Evolutionary conservation across 192 early-diverging fungal species (phyloP).

Genomic region (Chytriomyces sp.): DNA sequence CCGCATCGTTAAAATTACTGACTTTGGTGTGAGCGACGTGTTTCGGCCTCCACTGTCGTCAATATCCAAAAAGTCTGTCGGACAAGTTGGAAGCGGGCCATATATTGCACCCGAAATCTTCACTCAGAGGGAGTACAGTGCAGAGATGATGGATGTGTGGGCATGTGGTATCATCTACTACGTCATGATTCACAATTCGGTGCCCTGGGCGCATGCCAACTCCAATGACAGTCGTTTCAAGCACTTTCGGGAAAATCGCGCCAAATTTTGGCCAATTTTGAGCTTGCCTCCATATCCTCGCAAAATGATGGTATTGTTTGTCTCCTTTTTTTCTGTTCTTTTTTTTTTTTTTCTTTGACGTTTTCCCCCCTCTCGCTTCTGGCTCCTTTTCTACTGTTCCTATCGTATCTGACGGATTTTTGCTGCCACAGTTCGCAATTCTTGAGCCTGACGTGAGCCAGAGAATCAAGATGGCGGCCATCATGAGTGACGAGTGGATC

Average conservation of each 20-base stretch:
- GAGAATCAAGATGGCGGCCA: constrained; percentile 70
- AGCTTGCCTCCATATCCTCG: constrained; percentile 64
- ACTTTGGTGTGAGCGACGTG: constrained; percentile 96
- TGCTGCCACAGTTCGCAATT: constrained; percentile 61
- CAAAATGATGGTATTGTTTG: constrained; percentile 64
- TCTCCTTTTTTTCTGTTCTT: background rate
- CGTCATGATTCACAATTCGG: constrained; percentile 60
- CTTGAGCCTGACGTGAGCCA: constrained; percentile 76
- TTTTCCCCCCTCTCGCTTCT: too few species aligned
- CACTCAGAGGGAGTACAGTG: constrained; percentile 77
- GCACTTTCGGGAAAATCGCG: constrained; percentile 44
- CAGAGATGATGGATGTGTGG: constrained; percentile 91
- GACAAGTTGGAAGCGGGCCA: constrained; percentile 91
- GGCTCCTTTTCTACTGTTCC: too few species aligned
- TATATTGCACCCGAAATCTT: constrained; percentile 96
- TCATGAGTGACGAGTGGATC: constrained; percentile 80
- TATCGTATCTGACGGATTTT: background rate
- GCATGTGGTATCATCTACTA: constrained; percentile 86
- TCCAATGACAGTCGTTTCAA: constrained; percentile 50
- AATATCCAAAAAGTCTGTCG: constrained; percentile 73
- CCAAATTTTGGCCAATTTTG: constrained; percentile 75
- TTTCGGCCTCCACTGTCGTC: constrained; percentile 86
- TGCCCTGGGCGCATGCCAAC: constrained; percentile 55
- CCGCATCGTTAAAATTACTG: constrained; percentile 88
- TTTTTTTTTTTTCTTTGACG: background rate